Percentiles rank a stretch among this genome's conserved stretches.
Conservation (phyloP, 2,329 filamentous ascomycete species). For the Hymenoscyphus linearis region DNA sequence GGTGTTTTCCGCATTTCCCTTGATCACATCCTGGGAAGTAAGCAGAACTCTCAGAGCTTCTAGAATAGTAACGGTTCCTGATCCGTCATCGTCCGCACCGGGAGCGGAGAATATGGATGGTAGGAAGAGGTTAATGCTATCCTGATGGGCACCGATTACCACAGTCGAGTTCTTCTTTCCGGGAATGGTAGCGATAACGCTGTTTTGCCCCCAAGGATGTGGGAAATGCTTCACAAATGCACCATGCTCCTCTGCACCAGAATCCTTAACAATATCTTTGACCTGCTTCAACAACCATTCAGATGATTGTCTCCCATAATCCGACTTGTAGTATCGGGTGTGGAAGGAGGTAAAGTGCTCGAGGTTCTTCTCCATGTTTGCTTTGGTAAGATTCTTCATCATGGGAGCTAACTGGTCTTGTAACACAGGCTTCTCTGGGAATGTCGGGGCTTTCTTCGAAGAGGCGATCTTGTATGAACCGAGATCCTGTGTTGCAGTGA, state of each 20-base stretch:
- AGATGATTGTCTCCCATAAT: constrained; percentile 76
- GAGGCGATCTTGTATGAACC: constrained; percentile 41
- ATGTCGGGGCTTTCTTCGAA: constrained; percentile 45
- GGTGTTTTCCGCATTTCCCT: constrained; percentile 73
- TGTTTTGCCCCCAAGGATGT: constrained; percentile 85
- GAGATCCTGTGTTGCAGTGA: constrained; percentile 68
- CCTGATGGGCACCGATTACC: constrained; percentile 87
- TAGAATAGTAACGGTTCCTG: constrained; percentile 88
- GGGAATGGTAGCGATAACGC: constrained; percentile 86
- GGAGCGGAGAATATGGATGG: constrained; percentile 80
- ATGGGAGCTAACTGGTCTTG: constrained; percentile 64
- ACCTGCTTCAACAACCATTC: constrained; percentile 80
- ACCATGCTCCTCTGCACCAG: constrained; percentile 61
- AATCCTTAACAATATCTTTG: constrained; percentile 61
- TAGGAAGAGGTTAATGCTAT: constrained; percentile 89
- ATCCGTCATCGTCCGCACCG: constrained; percentile 93
- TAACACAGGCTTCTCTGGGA: constrained; percentile 60
- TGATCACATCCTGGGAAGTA: constrained; percentile 61
- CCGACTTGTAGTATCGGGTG: constrained; percentile 76
- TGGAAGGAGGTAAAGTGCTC: constrained; percentile 74
- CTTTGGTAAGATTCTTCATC: constrained; percentile 64
- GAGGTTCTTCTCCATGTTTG: constrained; percentile 71
- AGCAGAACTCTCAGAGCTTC: constrained; percentile 83
- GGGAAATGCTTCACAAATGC: constrained; percentile 69
- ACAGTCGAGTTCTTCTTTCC: constrained; percentile 79